Evolutionary conservation across 2,329 filamentous ascomycete species (phyloP).

Genomic region (Arthroderma sp.): DNA sequence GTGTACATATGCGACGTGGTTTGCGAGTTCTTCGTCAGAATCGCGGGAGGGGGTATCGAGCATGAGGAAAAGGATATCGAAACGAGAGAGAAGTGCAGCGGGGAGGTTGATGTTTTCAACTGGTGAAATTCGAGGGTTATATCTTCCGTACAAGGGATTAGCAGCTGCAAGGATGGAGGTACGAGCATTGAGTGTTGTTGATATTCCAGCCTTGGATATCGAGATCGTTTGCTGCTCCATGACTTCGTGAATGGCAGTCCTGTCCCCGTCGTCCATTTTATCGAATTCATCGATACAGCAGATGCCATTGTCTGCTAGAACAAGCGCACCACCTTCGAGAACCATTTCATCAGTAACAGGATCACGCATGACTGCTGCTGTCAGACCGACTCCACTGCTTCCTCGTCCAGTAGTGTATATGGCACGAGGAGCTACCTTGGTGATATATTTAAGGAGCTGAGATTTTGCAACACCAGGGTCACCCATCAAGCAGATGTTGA

Average conservation of each 20-base stretch:
- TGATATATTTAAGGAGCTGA: constrained; percentile 94
- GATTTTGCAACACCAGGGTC: constrained; percentile 99
- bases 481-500: constrained; percentile 98
- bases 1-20: constrained; percentile 92
- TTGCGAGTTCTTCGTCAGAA: constrained; percentile 80
- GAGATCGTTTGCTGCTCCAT: constrained; percentile 83
- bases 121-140: constrained; percentile 92
- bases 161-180: constrained; percentile 93
- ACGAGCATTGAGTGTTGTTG: constrained; percentile 88
- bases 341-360: constrained; percentile 70
- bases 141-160: constrained; percentile 93
- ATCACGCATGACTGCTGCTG: constrained; percentile 68
- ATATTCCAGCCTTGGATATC: constrained; percentile 84
- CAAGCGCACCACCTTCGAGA: constrained; percentile 66
- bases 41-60: constrained; percentile 88
- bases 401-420: constrained; percentile 75
- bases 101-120: constrained; percentile 99
- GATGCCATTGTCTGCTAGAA: constrained; percentile 68
- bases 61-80: constrained; percentile 92
- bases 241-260: constrained; percentile 73
- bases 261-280: constrained; percentile 70
- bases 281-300: constrained; percentile 80
- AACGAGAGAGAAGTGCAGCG: constrained; percentile 91
- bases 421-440: constrained; percentile 89
- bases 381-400: constrained; percentile 69